Percentiles rank a stretch among this genome's conserved stretches.
Evolutionary conservation across 2,329 filamentous ascomycete genomes (phyloP).

Genomic region (Arthrinium puccinioides): DNA sequence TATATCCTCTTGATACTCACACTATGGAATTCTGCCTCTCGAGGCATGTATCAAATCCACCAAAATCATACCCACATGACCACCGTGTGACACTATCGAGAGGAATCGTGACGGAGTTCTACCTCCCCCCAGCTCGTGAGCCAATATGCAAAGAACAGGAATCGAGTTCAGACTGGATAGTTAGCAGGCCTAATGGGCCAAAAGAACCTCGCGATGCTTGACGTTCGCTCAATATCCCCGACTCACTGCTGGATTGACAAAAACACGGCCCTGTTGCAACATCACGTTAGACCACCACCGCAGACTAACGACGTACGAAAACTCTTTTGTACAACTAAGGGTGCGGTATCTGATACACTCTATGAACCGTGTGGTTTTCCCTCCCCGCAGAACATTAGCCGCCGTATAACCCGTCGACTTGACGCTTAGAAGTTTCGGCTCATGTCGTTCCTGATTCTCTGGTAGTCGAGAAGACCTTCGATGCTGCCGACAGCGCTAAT

Average conservation of each 20-base stretch:
- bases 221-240: neutral
- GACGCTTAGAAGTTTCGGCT: constrained; percentile 66
- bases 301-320: constrained; percentile 26
- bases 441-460: constrained; percentile 76
- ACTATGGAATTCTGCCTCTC: too few species aligned
- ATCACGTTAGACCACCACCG: too few species aligned
- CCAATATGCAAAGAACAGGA: neutral
- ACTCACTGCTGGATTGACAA: neutral
- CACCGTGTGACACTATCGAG: too few species aligned
- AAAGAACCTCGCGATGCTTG: neutral
- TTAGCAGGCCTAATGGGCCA: neutral
- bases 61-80: too few species aligned
- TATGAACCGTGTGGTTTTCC: constrained; percentile 36
- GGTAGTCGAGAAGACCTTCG: constrained; percentile 77
- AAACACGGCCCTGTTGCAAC: too few species aligned
- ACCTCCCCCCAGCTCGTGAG: too few species aligned
- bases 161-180: neutral
- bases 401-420: constrained; percentile 6
- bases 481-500: constrained; percentile 89
- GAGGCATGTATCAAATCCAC: too few species aligned
- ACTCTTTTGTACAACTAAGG: constrained; percentile 44
- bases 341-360: constrained; percentile 49
- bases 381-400: constrained; percentile 20
- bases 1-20: too few species aligned
- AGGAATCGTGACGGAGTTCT: too few species aligned